Evolutionary conservation across 108 stramenopile species (phyloP).

Genomic region (Cylindrotheca closterium): DNA sequence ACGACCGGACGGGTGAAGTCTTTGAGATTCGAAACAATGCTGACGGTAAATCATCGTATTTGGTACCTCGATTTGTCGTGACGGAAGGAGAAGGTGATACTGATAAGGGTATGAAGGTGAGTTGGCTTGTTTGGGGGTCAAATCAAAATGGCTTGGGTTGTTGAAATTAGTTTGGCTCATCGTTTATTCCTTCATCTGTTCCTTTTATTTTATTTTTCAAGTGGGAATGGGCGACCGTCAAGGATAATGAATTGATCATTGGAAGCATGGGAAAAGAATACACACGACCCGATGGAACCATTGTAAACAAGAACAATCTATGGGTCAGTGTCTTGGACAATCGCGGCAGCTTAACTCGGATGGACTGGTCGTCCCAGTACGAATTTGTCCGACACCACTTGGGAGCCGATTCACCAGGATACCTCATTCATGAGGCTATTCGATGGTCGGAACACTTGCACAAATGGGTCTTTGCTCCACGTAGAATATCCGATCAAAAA

Average conservation of each 20-base stretch:
- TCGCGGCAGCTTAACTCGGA: conserved; percentile 64
- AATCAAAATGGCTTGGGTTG: too few relatives aligned
- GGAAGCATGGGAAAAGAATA: conserved; percentile 96
- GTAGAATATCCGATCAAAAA: conserved; percentile 74
- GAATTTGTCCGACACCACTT: conserved; percentile 78
- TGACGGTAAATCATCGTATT: conserved; percentile 63
- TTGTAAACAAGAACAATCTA: conserved; percentile 90
- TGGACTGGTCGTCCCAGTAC: conserved; percentile 83
- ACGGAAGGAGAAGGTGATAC: conserved; percentile 93
- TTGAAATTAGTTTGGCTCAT: too few relatives aligned
- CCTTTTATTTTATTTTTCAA: too few relatives aligned
- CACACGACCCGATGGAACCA: conserved; percentile 71
- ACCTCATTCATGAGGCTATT: conserved; percentile 92
- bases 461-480: conserved; percentile 93
- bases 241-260: conserved; percentile 85
- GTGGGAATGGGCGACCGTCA: conserved; percentile 95
- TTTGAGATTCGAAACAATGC: conserved; percentile 85
- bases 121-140: too few relatives aligned
- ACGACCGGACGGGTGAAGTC: conserved; percentile 95
- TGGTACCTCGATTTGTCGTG: conserved; percentile 88
- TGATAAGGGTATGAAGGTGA: conserved; percentile 88
- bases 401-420: conserved; percentile 78
- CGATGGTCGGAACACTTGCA: conserved; percentile 81
- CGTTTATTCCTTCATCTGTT: too few relatives aligned
- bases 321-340: conserved; percentile 85